phyloP scores from a whole-genome alignment of 768 basidiomycete species.

The Austroboletus festivus region DNA sequence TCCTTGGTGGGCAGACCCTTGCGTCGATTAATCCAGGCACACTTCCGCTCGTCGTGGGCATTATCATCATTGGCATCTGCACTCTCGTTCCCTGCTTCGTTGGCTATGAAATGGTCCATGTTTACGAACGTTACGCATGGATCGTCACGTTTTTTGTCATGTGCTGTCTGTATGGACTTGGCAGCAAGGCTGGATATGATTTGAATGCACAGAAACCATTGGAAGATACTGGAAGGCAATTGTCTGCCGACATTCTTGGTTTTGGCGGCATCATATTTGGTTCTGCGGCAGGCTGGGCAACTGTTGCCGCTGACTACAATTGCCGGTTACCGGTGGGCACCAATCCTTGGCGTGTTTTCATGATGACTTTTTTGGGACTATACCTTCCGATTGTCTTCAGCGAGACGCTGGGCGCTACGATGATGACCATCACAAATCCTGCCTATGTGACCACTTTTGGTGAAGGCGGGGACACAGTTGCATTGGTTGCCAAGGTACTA shows the following conservation, averaged over 20 bases:
- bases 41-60: constrained; percentile 46
- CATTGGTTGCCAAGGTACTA: constrained; percentile 41
- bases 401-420: constrained; percentile 33
- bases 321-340: constrained; percentile 46
- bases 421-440: constrained; percentile 41
- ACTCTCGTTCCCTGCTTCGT: constrained; percentile 45
- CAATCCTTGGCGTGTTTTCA: constrained; percentile 41
- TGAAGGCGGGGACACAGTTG: constrained; percentile 40
- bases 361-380: constrained; percentile 48
- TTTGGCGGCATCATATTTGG: constrained; percentile 55
- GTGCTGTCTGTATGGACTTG: constrained; percentile 51
- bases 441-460: constrained; percentile 40
- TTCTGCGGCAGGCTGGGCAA: constrained; percentile 47
- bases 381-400: constrained; percentile 46
- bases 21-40: constrained; percentile 43
- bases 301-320: constrained; percentile 55
- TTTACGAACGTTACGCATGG: constrained; percentile 58
- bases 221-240: constrained; percentile 43
- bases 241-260: constrained; percentile 47
- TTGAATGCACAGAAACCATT: constrained; percentile 38
- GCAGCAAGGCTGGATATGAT: constrained; percentile 44
- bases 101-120: constrained; percentile 45
- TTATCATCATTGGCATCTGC: constrained; percentile 44
- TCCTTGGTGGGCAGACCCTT: constrained; percentile 52
- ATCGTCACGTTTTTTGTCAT: constrained; percentile 44